These are phyloP conservation scores for Cryphonectria parasitica DNA, from an alignment of 2,329 filamentous ascomycete genomes.

Conservation along the genomic window DNA sequence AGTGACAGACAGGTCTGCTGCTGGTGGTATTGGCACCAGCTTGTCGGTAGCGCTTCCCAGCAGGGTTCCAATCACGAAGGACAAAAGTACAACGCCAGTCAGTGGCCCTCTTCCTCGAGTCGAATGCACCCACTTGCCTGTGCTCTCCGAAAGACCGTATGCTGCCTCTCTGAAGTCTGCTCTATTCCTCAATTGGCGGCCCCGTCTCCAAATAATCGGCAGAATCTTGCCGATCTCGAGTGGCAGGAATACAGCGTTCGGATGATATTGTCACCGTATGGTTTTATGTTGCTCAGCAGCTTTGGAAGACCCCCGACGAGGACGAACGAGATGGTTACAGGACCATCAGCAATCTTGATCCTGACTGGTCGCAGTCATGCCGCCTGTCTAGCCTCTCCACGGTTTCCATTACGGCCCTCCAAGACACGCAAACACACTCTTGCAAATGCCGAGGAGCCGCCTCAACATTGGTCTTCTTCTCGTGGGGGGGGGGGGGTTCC, in stretches of 20 bases:
- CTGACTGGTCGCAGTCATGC: neutral
- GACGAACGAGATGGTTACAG: neutral
- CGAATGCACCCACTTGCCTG: neutral
- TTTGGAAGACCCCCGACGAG: neutral
- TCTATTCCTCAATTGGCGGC: neutral
- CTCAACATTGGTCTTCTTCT: neutral
- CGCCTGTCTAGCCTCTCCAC: neutral
- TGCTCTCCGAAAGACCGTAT: neutral
- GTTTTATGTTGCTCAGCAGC: neutral
- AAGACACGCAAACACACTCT: neutral
- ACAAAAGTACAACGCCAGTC: neutral
- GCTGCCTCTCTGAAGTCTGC: neutral
- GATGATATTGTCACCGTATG: neutral
- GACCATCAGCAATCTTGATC: neutral
- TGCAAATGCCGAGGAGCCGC: neutral
- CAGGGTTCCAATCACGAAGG: neutral
- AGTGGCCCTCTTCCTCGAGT: neutral
- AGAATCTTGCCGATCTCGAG: neutral
- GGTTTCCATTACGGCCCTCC: neutral
- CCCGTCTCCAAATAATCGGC: neutral
- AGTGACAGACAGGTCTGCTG: neutral
- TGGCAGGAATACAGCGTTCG: neutral
- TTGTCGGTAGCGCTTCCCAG: neutral
- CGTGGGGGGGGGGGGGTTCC: no score
- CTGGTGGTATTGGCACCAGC: neutral